Percentiles rank a stretch among this genome's conserved stretches.
These are phyloP conservation scores for Termitomyces sp. DNA, from an alignment of 768 basidiomycete species.

Conservation along the genomic window DNA sequence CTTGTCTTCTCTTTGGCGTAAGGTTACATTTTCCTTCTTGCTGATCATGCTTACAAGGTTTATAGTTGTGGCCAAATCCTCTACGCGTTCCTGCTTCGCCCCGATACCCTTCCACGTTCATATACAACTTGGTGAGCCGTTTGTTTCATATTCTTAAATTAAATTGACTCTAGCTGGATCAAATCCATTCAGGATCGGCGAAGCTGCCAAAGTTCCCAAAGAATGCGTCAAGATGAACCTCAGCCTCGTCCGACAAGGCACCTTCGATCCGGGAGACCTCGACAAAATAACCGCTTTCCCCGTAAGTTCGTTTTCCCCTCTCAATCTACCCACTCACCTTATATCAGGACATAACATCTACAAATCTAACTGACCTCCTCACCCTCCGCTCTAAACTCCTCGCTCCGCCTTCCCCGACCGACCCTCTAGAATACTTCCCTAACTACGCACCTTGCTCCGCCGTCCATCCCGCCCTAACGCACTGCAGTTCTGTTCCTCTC, in stretches of 20 bases:
- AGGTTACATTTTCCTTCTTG: slow-evolving; percentile 18
- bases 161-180: neutral
- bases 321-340: neutral
- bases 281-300: slow-evolving; percentile 48
- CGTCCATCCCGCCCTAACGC: slow-evolving; percentile 72
- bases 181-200: slow-evolving; percentile 59
- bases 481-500: slow-evolving; percentile 57
- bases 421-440: slow-evolving; percentile 37
- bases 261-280: slow-evolving; percentile 53
- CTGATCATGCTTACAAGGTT: slow-evolving; percentile 3
- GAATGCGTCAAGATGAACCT: slow-evolving; percentile 61
- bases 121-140: slow-evolving; percentile 66
- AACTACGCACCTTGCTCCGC: slow-evolving; percentile 61
- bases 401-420: slow-evolving; percentile 24
- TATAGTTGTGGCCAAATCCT: slow-evolving; percentile 81
- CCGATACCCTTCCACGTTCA: slow-evolving; percentile 79
- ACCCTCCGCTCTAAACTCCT: slow-evolving; percentile 36
- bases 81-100: slow-evolving; percentile 72
- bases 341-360: slow-evolving; percentile 47
- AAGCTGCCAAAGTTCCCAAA: slow-evolving; percentile 61
- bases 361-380: slow-evolving; percentile 49
- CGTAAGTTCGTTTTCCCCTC: slow-evolving; percentile 27
- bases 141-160: neutral
- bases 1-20: slow-evolving; percentile 78
- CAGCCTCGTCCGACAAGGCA: slow-evolving; percentile 54